These are phyloP conservation scores for Neurospora sp. DNA, from an alignment of 495 filamentous ascomycete genomes.

Conservation along the genomic window DNA sequence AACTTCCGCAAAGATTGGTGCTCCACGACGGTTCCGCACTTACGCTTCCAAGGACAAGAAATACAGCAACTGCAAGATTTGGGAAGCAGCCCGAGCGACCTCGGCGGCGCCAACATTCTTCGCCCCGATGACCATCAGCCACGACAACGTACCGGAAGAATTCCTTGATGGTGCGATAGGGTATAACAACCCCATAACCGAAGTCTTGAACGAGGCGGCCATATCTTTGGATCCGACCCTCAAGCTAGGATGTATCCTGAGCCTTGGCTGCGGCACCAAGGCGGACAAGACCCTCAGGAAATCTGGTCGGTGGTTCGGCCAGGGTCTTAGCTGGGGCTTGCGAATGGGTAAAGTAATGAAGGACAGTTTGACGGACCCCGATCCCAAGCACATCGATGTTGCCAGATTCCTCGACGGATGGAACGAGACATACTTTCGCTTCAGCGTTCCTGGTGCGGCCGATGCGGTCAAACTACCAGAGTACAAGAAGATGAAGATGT, in stretches of 20 bases:
- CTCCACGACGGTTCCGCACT: background rate
- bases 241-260: constrained; percentile 8
- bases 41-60: background rate
- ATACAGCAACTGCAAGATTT: constrained; percentile 1
- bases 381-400: background rate
- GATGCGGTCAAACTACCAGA: constrained; percentile 48
- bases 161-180: constrained; percentile 22
- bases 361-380: constrained; percentile 3
- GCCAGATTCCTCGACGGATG: background rate
- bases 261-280: constrained; percentile 13
- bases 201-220: background rate
- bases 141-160: background rate
- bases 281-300: background rate
- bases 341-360: constrained; percentile 2
- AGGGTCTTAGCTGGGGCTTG: background rate
- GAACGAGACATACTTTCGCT: constrained; percentile 9
- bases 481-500: constrained; percentile 7
- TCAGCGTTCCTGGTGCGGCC: constrained; percentile 49
- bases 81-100: constrained; percentile 12
- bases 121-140: background rate
- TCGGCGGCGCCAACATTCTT: constrained; percentile 10
- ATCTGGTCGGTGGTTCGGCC: background rate
- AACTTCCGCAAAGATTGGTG: background rate
- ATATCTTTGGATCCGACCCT: background rate
- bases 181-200: constrained; percentile 15